Evolutionary conservation across 371 early-diverging fungal genomes (phyloP), one percentile per base, ranked within the genome.

Genomic region (Rhizopus delemar): DNA sequence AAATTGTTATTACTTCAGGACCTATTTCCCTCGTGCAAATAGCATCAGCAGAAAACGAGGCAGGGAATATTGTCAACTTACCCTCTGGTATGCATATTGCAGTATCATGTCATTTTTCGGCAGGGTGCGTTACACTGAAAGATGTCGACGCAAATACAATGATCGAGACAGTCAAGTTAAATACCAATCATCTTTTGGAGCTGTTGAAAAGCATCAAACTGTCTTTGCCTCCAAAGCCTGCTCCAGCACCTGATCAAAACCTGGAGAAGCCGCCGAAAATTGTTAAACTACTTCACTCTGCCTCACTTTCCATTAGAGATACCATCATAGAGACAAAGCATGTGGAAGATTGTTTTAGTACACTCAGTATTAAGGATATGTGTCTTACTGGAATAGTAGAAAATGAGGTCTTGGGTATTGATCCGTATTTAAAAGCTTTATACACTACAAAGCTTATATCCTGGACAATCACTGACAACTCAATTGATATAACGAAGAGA

Each of bases 31-130:
- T 77, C 48, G 48, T 48, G 29, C 29, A 8, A 8, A 13, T 31
- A 16, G 15, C 15, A 33, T 22, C 46, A 32, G 32, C 33, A 34
- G 36, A 41, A 53, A 51, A 43, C 13, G n/a, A 46, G 41, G n/a
- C 13, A 8, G 50, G 8, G 4, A 58, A 77, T 8, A 68, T 64
- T 28, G 34, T 75, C n/a, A 28, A 51, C 6, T 41, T 80, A 1
- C 78, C 81, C 2, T 48, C 64, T 12, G 71, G 74, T 0, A 62
- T 66, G 28, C 66, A 65, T 8, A 33, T 80, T 8, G 70, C 69
- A 0, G 65, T 80, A 8, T 71, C 76, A 15, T 77, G 74, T 60
- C 81, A 77, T 52, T 65, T 80, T n/a, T 75, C 74, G 5, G 81
- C 81, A 13, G 78, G 70, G 1, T 77, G 75, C 53, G 60, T 75